Base-by-base conservation (phyloP, 2,329 filamentous ascomycete genomes). In the Graphiopsis chlorocephala region DNA sequence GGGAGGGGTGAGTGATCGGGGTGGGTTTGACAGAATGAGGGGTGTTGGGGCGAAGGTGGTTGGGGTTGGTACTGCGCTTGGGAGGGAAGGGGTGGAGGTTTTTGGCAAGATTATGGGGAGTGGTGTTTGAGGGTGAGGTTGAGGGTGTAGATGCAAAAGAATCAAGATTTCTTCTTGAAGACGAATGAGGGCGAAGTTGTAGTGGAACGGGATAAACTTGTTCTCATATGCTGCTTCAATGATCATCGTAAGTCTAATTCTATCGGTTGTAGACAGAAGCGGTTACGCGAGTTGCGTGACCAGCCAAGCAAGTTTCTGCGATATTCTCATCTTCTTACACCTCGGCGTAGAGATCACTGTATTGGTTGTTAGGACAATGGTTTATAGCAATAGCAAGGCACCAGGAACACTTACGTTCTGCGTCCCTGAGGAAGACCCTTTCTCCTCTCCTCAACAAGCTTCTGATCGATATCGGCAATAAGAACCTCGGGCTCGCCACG, bases 11-110 rank as follows among this genome's bases (percentile, higher is more conserved):
- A 79, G 82, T 26, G 88, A 93, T 73, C 79, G 76, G 0, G 81
- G 77, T 2, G 89, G 88, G 0, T 91, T 83, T 69, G 76, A 77
- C 64, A 81, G 90, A 68, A 93, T 92, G 89, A 82, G 79, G 68
- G 78, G 76, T 7, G 90, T 86, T 0, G 90, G 90, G 0, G 90
- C 90, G 0, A 79, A 72, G 25, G 86, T 85, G 0, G 89, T 92
- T 0, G 90, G 84, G 0, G 83, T 92, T 52, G 90, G 86, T 0
- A 93, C 89, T 2, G 90, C 85, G 4, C 74, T 93, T 55, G 90
- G 90, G 1, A 79, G 84, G 59, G 83, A 85, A 68, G 90, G 90
- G 0, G 73, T 89, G 0, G 72, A 64, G 0, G 81, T 92, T 0
- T 92, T 93, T 77, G 80, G 78, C 59, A 83, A 83, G 67, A 90